Base-by-base conservation (phyloP, 192 early-diverging fungal species). In the Backusella liffmaniae region DNA sequence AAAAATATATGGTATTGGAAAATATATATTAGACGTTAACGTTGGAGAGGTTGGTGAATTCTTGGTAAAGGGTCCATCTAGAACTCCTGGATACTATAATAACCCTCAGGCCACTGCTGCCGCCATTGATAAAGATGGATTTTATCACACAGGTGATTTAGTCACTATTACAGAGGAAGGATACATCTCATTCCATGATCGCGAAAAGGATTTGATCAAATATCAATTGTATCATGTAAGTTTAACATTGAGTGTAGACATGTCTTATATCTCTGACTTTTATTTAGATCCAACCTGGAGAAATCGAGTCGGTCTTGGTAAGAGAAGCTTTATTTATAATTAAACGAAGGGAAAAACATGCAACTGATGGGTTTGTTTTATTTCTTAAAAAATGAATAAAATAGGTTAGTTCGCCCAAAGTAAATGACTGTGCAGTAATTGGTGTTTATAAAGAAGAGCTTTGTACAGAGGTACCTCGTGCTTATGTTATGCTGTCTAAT, bases 401-500 rank as follows among this genome's bases (percentile, higher is more conserved):
- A 16, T 67, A 75, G 74, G 32, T 94, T 4, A 84, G 86, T 46
- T 91, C 95, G 72, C 91, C 92, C 1, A 72, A 77, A 18, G 85
- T 98, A 37, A 77, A 86, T 49, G 93, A 92, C 67, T 88, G 86
- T 7, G 89, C 88, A 3, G 93, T 93, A 26, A 88, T 94, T 81
- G 83, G 89, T 6, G 77, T 88, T 2, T 87, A 90, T 73, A 86
- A 85, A 66, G 80, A 84, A 67, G 81, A 83, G 72, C 84, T 90
- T 73, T 85, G 83, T 1, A 91, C 89, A 0, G 95, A 96, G 81
- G 78, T 96, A 1, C 94, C 96, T 15, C 70, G 86, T 42, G 96
- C 92, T 0, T 96, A 87, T 77, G 89, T 96, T 66, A 92, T 95
- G 42, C 79, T 90, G 35, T 80, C 85, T 16, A 73, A 82, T 12